These are phyloP conservation scores for Coccinonectria pachysandricola DNA, from an alignment of 2,329 filamentous ascomycete species.

Conservation along the genomic window DNA sequence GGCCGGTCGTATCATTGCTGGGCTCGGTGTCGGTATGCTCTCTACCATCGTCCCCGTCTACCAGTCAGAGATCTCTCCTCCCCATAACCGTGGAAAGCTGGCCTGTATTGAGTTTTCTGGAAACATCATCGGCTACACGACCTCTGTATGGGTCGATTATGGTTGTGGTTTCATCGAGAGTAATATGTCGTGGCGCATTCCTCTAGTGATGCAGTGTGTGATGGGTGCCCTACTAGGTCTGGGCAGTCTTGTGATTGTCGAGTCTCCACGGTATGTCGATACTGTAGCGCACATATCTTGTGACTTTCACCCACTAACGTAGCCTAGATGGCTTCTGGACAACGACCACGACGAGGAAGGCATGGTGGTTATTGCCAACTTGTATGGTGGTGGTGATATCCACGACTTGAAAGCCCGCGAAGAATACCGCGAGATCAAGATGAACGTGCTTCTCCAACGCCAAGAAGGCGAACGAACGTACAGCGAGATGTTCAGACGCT, in stretches of 20 bases:
- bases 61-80: conserved; percentile 90
- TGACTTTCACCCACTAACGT: conserved; percentile 17
- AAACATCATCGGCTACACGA: conserved; percentile 91
- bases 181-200: conserved; percentile 82
- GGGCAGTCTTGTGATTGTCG: conserved; percentile 87
- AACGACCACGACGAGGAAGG: conserved; percentile 98
- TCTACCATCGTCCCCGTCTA: conserved; percentile 91
- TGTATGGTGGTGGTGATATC: conserved; percentile 92
- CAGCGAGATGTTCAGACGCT: conserved; percentile 86
- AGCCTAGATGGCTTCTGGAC: conserved; percentile 81
- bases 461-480: conserved; percentile 94
- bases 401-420: conserved; percentile 87
- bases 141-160: conserved; percentile 98
- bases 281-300: conserved; percentile 3
- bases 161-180: conserved; percentile 84
- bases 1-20: conserved; percentile 70
- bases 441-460: conserved; percentile 85
- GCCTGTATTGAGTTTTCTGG: conserved; percentile 98
- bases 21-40: conserved; percentile 76
- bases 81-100: conserved; percentile 89
- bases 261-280: conserved; percentile 78
- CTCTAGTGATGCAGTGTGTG: conserved; percentile 82
- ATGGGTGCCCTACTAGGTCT: conserved; percentile 82
- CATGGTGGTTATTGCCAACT: conserved; percentile 94
- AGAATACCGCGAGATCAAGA: conserved; percentile 98